Base-by-base conservation (phyloP, 495 filamentous ascomycete genomes). In the Daldinia concentrica region DNA sequence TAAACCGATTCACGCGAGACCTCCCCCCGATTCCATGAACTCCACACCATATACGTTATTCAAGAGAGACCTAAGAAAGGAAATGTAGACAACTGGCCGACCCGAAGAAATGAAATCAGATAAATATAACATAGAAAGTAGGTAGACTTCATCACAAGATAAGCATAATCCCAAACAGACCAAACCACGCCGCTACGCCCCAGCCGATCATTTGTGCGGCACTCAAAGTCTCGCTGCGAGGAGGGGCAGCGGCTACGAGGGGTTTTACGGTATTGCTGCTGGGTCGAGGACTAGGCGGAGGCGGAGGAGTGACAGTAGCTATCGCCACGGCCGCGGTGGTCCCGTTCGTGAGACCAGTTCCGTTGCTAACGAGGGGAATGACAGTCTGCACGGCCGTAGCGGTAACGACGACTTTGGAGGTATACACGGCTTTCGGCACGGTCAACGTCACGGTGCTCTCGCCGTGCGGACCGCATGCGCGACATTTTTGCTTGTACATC, bases 401-500 rank as follows among this genome's bases (percentile, higher is more conserved):
- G 5, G 72, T 58, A 24, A 63, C 58, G 6, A 77, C 66, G 27
- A 54, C 59, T n/a, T 37, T 9, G 0, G 29, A 32, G 7, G 68
- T 62, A 17, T 29, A 26, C 1, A 66, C 68, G 34, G 72, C 66
- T 3, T 8, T 17, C 0, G 74, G 74, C 4, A 73, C 36, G 6
- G 74, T 75, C 0, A 73, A 61, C 3, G 69, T 77, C 24, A 75
- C 69, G 22, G 60, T 73, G 62, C 57, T 75, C n/a, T 69, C 72
- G 50, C 74, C 72, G 27, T 60, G 65, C 3, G 66, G 59, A 0
- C 72, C 72, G 37, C 74, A 77, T 4, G 65, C 72, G 4, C 29
- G 27, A 54, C 74, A 77, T 6, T 65, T 63, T 50, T 67, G 37
- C 1, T 60, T 56, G 55, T 27, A 62, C 9, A 73, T 75, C 1